Evolutionary conservation across 2,329 filamentous ascomycete species (phyloP), one percentile per base, ranked within the genome.

Genomic region (Sclerotinia sclerotiorum): DNA sequence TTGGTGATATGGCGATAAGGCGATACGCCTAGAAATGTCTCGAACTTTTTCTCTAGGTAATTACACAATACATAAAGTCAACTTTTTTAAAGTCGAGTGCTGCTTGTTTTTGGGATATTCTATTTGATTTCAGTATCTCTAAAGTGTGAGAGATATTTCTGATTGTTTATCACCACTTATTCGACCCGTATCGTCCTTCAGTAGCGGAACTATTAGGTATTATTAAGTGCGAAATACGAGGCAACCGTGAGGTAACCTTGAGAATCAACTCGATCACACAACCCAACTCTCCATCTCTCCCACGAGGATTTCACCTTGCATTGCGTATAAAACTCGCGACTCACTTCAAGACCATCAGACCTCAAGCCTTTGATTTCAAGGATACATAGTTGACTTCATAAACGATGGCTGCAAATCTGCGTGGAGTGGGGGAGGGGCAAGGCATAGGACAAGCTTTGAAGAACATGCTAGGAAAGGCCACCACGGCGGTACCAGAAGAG

Each of bases 381-480:
- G 13, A 55, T 6, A 67, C 24, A 48, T 46, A 44, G 15, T 68
- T 51, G 29, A 62, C 11, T 62, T 51, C 58, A 48, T 65, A 69
- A 60, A 75, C 73, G 73, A 77, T 76, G 76, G 68, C 72, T 19
- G 72, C 74, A 70, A 74, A 75, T 48, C 71, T 75, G 56, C 69
- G 68, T 39, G 69, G 71, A 17, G 68, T 71, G 60, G 73, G 72
- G 21, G 68, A 72, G 52, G 70, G 52, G 21, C 69, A 73, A 67
- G 74, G 73, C n/a, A 70, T 76, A 44, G 72, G 72, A 1, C 72
- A 73, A 56, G 73, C 71, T 29, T 61, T 75, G 49, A 74, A 73
- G 66, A 68, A 72, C 51, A 68, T 46, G 29, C 42, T 52, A 51
- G 70, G 27, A 67, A 66, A 56, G 27, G 58, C 66, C 4, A 49